These are phyloP conservation scores for Rhizopogon vulgaris DNA, from an alignment of 768 basidiomycete genomes.

Conservation along the genomic window DNA sequence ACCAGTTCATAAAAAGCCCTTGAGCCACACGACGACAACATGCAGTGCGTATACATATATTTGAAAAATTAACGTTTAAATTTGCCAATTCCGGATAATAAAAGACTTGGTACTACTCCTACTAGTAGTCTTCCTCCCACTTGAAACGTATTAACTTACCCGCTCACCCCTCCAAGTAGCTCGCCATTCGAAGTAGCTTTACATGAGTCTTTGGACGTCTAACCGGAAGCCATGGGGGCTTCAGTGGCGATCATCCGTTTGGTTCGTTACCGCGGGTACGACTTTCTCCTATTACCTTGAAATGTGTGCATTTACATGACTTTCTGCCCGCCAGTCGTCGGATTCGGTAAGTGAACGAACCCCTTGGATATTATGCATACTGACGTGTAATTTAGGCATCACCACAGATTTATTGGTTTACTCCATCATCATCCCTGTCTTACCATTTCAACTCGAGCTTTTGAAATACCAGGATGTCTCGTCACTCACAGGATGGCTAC, in stretches of 20 bases:
- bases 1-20: not conserved
- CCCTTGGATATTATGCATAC: not conserved
- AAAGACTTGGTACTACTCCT: not conserved
- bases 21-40: too few relatives aligned
- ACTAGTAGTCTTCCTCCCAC: not conserved
- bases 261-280: slow-evolving; percentile 45
- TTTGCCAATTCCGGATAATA: not conserved
- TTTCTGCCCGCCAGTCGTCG: slow-evolving; percentile 31
- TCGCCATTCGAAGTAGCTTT: not conserved
- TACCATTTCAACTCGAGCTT: slow-evolving; percentile 54
- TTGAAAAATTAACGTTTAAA: not conserved
- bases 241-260: slow-evolving; percentile 52
- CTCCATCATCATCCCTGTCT: slow-evolving; percentile 55
- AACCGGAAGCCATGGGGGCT: slow-evolving; percentile 35
- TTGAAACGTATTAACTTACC: not conserved
- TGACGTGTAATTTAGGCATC: slow-evolving; percentile 21
- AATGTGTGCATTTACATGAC: slow-evolving; percentile 1
- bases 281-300: not conserved
- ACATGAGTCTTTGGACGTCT: not conserved
- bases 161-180: slow-evolving; percentile 8
- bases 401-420: slow-evolving; percentile 54
- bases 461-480: slow-evolving; percentile 43
- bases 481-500: slow-evolving; percentile 50
- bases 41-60: too few relatives aligned
- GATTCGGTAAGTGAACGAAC: slow-evolving; percentile 32